These are phyloP conservation scores for Ceriops zippeliana DNA, from an alignment of 345 rosid species.

Conservation along the genomic window DNA sequence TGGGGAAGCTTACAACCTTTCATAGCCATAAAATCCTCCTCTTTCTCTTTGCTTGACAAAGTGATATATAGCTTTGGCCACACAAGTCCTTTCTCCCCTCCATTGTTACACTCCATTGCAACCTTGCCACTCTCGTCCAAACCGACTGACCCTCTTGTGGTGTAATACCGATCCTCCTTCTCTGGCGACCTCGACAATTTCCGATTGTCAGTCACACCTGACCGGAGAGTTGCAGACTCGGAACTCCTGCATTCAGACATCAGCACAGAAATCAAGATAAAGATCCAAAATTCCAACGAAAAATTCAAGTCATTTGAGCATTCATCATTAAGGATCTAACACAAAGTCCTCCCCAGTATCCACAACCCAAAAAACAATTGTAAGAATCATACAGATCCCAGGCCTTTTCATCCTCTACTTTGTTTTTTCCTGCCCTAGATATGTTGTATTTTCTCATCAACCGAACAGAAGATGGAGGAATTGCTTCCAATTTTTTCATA, in stretches of 20 bases:
- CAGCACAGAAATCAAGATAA: neutral
- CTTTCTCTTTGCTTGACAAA: slow-evolving; percentile 73
- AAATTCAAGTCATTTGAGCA: neutral
- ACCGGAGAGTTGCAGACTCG: slow-evolving; percentile 39
- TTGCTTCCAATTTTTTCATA: slow-evolving; percentile 2
- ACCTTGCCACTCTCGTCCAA: slow-evolving; percentile 48
- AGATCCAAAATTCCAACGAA: neutral
- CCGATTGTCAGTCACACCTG: slow-evolving; percentile 29
- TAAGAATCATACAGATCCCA: too few species aligned
- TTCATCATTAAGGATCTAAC: slow-evolving; percentile 8
- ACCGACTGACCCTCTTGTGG: slow-evolving; percentile 51
- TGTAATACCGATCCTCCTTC: slow-evolving; percentile 62
- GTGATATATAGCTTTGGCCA: slow-evolving; percentile 63
- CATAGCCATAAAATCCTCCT: slow-evolving; percentile 75
- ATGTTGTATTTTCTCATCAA: slow-evolving; percentile 14
- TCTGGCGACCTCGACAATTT: slow-evolving; percentile 46
- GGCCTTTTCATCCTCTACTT: too few species aligned
- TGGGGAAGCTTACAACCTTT: slow-evolving; percentile 77
- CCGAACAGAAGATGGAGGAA: slow-evolving; percentile 24
- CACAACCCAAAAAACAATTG: too few species aligned
- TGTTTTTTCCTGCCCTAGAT: too few species aligned
- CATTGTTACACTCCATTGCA: slow-evolving; percentile 34
- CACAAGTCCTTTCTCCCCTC: slow-evolving; percentile 41
- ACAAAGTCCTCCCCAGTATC: neutral
- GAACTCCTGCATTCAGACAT: slow-evolving; percentile 46